Percentiles rank a stretch among this genome's conserved stretches.
Evolutionary conservation across 2,329 filamentous ascomycete species (phyloP).

Genomic region (Teratosphaeria pseudoeucalypti): DNA sequence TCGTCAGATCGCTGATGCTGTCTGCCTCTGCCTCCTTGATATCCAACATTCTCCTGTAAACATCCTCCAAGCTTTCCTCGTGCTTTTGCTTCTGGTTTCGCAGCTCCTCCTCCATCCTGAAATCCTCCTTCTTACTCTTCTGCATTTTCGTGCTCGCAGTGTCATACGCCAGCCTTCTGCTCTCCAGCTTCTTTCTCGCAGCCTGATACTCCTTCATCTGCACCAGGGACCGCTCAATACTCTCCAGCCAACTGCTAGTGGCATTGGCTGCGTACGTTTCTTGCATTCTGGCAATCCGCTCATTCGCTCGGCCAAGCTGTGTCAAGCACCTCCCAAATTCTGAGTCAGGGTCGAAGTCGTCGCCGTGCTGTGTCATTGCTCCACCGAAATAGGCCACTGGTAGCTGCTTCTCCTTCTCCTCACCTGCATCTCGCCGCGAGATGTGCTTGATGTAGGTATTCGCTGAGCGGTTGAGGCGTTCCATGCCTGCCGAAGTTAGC

Average conservation of each 20-base stretch:
- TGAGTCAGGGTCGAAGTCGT: conserved; percentile 84
- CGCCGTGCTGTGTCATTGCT: conserved; percentile 78
- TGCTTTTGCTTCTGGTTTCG: conserved; percentile 89
- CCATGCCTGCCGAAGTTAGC: conserved; percentile 55
- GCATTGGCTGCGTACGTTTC: conserved; percentile 71
- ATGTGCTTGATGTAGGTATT: conserved; percentile 79
- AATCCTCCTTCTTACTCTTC: conserved; percentile 89
- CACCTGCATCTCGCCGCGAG: conserved; percentile 70
- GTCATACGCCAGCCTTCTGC: conserved; percentile 78
- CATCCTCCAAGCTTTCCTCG: conserved; percentile 88
- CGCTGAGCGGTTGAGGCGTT: conserved; percentile 78
- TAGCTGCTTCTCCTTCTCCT: conserved; percentile 79
- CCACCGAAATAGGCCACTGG: conserved; percentile 71
- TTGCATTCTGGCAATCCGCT: conserved; percentile 75
- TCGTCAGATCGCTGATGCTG: conserved; percentile 65
- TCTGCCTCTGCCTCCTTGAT: conserved; percentile 88
- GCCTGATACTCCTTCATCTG: conserved; percentile 97
- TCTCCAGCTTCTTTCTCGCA: conserved; percentile 89
- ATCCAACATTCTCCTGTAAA: conserved; percentile 85
- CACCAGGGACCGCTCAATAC: conserved; percentile 74
- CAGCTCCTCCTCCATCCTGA: conserved; percentile 83
- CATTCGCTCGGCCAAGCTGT: conserved; percentile 72
- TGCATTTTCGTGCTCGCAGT: conserved; percentile 82
- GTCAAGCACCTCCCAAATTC: conserved; percentile 83
- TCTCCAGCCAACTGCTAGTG: conserved; percentile 78